Percentiles rank a stretch among this genome's conserved stretches.
phyloP scores from a whole-genome alignment of 179 eudicot species.

The Nepenthes alata region DNA sequence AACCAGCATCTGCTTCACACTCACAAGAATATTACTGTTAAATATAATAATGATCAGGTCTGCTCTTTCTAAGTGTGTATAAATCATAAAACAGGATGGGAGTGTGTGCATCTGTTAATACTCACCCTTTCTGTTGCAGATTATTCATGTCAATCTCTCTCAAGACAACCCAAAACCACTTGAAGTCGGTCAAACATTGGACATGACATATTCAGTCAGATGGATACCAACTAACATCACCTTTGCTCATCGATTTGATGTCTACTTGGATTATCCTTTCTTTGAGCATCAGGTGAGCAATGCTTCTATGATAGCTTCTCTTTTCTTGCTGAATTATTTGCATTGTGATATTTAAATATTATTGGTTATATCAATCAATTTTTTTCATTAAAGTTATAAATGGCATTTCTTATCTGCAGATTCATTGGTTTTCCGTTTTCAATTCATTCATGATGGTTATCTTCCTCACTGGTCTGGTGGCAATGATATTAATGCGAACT shows the following conservation, averaged over 20 bases:
- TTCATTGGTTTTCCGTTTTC: slow-evolving; percentile 68
- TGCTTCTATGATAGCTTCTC: background rate
- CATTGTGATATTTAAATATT: background rate
- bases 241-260: slow-evolving; percentile 61
- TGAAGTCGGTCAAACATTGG: slow-evolving; percentile 44
- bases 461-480: slow-evolving; percentile 62
- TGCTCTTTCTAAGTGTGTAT: slow-evolving; percentile 1
- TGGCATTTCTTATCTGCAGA: slow-evolving; percentile 30
- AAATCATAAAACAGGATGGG: too few species aligned
- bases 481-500: slow-evolving; percentile 65
- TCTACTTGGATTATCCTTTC: slow-evolving; percentile 60
- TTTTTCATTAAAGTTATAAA: background rate
- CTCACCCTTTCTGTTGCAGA: slow-evolving; percentile 23
- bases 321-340: background rate
- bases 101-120: background rate
- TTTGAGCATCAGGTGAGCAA: slow-evolving; percentile 58
- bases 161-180: slow-evolving; percentile 46
- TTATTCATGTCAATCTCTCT: slow-evolving; percentile 59
- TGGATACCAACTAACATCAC: slow-evolving; percentile 45
- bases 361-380: background rate
- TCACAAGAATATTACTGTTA: slow-evolving; percentile 35
- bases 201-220: slow-evolving; percentile 55
- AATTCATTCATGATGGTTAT: slow-evolving; percentile 81
- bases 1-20: slow-evolving; percentile 43
- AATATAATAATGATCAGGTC: slow-evolving; percentile 58